A percentile compares a stretch with the other conserved stretches of the same genome.
These are phyloP conservation scores for Umbellularia californica DNA, from an alignment of 164 flowering plant species.

Conservation along the genomic window DNA sequence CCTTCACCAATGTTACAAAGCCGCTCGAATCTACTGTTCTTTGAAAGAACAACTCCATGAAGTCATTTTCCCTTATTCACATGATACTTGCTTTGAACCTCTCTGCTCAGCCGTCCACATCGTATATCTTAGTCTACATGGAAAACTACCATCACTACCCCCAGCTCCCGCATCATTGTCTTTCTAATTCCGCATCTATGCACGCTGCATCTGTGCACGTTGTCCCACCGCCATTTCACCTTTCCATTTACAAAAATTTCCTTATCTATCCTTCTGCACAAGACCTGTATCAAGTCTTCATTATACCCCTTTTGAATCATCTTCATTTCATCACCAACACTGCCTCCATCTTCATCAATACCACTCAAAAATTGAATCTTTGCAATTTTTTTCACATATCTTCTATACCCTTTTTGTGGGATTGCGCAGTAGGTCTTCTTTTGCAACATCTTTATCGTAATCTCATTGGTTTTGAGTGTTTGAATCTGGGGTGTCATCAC, in stretches of 20 bases:
- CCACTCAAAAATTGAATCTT: background rate
- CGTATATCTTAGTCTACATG: background rate
- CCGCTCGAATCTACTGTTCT: background rate
- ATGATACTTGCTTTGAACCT: background rate
- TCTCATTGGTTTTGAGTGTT: background rate
- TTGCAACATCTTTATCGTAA: too few relatives aligned
- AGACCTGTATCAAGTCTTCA: background rate
- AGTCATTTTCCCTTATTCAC: background rate
- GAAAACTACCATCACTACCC: background rate
- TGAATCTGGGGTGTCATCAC: conserved; percentile 20
- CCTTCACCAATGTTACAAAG: background rate
- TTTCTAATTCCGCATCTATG: background rate
- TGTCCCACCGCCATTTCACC: background rate
- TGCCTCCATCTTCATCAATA: background rate
- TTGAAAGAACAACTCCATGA: background rate
- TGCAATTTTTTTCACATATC: background rate
- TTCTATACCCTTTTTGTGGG: too few relatives aligned
- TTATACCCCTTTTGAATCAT: background rate
- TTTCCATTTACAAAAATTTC: background rate
- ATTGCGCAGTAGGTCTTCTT: too few relatives aligned
- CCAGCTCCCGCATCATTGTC: background rate
- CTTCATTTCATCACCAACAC: background rate
- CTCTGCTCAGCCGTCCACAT: background rate
- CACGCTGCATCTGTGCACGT: background rate
- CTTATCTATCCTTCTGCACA: background rate